These are phyloP conservation scores for Dendrobium nobile DNA, from an alignment of 106 monocot genomes.

Conservation along the genomic window DNA sequence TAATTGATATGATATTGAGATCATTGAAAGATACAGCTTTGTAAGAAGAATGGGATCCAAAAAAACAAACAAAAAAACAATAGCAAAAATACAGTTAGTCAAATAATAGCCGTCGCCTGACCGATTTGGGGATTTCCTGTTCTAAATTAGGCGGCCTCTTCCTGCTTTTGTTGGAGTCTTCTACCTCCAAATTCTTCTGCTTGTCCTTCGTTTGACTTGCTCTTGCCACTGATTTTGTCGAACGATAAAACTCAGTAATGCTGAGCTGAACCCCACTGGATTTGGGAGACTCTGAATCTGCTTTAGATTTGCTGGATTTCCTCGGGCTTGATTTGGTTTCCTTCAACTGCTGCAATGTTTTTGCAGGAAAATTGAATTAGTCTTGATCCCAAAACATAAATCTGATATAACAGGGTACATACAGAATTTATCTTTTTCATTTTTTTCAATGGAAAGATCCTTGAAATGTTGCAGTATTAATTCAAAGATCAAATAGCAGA, in stretches of 20 bases:
- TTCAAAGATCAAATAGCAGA: background rate
- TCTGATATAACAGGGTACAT: no score
- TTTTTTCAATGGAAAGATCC: no score
- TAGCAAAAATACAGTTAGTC: constrained; percentile 15
- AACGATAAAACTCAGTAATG: constrained; percentile 85
- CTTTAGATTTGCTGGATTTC: constrained; percentile 22
- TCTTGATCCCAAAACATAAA: background rate
- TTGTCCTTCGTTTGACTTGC: constrained; percentile 12
- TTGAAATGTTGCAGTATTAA: no score
- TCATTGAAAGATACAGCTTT: background rate
- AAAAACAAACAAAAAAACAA: background rate
- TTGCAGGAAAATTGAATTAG: background rate
- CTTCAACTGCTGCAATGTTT: constrained; percentile 42
- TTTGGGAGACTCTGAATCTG: constrained; percentile 18
- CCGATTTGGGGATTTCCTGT: constrained; percentile 41
- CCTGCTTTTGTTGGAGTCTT: constrained; percentile 10
- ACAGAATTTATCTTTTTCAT: no score
- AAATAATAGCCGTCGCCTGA: constrained; percentile 67
- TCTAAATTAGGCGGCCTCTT: constrained; percentile 22
- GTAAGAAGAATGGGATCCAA: no score
- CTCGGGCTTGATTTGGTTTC: constrained; percentile 41
- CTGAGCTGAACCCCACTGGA: constrained; percentile 55
- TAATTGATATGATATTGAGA: background rate
- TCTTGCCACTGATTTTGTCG: constrained; percentile 33
- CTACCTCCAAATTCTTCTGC: constrained; percentile 6